Conservation (phyloP, 192 early-diverging fungal species). For the Mortierella alpina region DNA sequence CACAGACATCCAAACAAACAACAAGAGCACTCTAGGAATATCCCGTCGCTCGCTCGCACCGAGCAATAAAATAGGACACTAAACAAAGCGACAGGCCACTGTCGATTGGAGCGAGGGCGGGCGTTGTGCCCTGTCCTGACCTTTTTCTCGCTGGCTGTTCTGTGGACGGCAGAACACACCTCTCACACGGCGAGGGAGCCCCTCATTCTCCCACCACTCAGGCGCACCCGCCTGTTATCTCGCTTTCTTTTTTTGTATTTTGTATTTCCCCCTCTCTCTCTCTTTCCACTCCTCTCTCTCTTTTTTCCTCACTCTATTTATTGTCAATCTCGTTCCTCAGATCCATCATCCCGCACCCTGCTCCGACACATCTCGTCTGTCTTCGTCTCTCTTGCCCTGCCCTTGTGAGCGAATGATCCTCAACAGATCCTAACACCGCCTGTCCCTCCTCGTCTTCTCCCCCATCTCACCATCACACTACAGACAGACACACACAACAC, state of each 20-base stretch:
- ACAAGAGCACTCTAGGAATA: too few relatives aligned
- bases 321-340: background rate
- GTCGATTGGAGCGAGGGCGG: too few relatives aligned
- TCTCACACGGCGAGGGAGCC: too few relatives aligned
- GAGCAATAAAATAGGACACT: too few relatives aligned
- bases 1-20: too few relatives aligned
- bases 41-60: too few relatives aligned
- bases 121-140: too few relatives aligned
- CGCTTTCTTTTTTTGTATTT: background rate
- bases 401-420: conserved; percentile 11
- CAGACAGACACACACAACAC: too few relatives aligned
- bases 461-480: background rate
- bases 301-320: background rate
- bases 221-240: background rate
- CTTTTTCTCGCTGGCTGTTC: too few relatives aligned
- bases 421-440: background rate
- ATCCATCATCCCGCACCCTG: background rate
- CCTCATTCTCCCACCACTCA: too few relatives aligned
- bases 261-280: background rate
- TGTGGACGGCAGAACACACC: too few relatives aligned
- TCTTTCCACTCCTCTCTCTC: background rate
- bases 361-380: background rate
- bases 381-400: background rate
- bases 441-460: background rate
- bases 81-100: too few relatives aligned